Base-by-base conservation (phyloP, 345 rosid species). In the Citrus cavaleriei region DNA sequence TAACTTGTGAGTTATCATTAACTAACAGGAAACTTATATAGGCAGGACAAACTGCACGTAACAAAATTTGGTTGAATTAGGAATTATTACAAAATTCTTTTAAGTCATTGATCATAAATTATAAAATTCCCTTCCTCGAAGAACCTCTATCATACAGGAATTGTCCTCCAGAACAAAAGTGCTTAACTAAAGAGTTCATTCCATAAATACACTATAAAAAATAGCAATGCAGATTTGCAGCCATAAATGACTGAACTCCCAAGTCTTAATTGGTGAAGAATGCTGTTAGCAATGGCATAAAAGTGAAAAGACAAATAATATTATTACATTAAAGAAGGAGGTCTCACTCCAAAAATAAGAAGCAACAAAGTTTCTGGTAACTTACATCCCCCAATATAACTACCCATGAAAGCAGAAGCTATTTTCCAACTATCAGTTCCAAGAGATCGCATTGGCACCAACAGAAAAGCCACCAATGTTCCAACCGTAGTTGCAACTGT, bases 321-420 rank as follows among this genome's bases (percentile, higher is more conserved):
- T 28, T 40, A 40, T 21, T 22, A 73, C 27, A 54, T 40, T 57
- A 69, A 54, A 65, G 76, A 68, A 66, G 64, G 51, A 79, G 68
- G 80, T 73, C 75, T 76, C 77, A 63, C 35, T 76, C 81, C 70
- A 62, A 54, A 70, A 79, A 22, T 34, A 68, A 70, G 70, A 79
- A 25, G 70, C 75, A 34, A 40, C 40, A 67, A 60, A 27, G 54
- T 70, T 51, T 60, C 76, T 65, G 13, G 72, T 38, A 32, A 85
- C 91, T 89, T 83, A 91, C 95, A 87, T 90, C 92, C 95, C 73
- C 95, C 93, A 76, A 93, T 91, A 81, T 91, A 87, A 70, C 98
- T 92, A 2, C 95, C 97, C 98, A 90, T 92, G 68, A 95, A 91
- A 62, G 98, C 94, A 83, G 98, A 88, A 57, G 97, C 98, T 78